Evolutionary conservation across 306 rosid species (phyloP).

Genomic region (Begonia peltatifolia): DNA sequence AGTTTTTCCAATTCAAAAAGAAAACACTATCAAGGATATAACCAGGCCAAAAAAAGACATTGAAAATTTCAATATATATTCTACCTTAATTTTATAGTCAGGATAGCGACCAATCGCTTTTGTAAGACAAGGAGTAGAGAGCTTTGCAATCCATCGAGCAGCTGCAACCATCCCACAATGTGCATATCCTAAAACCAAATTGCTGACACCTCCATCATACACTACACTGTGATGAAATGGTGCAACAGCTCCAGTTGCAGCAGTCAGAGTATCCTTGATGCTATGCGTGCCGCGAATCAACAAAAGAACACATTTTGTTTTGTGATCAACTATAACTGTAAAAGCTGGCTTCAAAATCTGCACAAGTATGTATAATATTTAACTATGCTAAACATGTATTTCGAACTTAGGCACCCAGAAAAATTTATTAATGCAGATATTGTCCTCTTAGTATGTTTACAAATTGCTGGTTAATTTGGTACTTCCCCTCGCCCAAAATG

Average conservation of each 20-base stretch:
- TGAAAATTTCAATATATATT: neutral
- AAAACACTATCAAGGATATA: no score
- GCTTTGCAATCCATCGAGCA: constrained; percentile 90
- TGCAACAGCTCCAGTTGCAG: constrained; percentile 83
- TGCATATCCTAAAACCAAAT: constrained; percentile 87
- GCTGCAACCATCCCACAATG: constrained; percentile 99
- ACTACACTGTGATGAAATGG: constrained; percentile 90
- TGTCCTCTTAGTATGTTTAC: no score
- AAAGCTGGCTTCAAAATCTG: constrained; percentile 98
- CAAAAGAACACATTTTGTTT: constrained; percentile 42
- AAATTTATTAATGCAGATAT: no score
- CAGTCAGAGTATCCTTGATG: constrained; percentile 87
- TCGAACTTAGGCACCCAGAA: no score
- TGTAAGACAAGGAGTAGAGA: constrained; percentile 67
- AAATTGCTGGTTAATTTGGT: no score
- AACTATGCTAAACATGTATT: no score
- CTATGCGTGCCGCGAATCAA: constrained; percentile 94
- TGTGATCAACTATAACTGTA: constrained; percentile 64
- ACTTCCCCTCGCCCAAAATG: no score
- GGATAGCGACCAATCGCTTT: constrained; percentile 51
- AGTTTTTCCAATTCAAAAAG: no score
- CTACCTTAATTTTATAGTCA: constrained; percentile 62
- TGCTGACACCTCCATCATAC: constrained; percentile 67
- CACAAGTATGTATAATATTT: constrained; percentile 9
- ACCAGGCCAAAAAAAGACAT: no score